Evolutionary conservation across 768 basidiomycete genomes (phyloP).

Genomic region (Amanita thiersii): DNA sequence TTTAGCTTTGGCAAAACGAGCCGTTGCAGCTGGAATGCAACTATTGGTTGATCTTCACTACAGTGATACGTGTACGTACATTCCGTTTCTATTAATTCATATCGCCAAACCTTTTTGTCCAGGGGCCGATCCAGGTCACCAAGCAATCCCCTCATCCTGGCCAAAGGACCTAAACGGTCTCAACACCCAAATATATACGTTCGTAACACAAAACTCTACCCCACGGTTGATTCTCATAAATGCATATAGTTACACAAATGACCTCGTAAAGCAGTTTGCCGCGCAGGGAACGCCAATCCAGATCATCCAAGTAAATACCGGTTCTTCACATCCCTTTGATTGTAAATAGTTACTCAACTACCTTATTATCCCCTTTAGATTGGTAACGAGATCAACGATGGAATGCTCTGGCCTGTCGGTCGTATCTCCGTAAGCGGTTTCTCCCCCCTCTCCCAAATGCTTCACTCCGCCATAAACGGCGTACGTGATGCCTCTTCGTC

Average conservation of each 20-base stretch:
- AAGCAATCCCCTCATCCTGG: conserved; percentile 52
- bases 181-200: conserved; percentile 52
- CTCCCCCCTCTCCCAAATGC: conserved; percentile 45
- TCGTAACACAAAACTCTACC: conserved; percentile 11
- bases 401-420: conserved; percentile 55
- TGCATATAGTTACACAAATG: conserved; percentile 37
- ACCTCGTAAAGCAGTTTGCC: conserved; percentile 41
- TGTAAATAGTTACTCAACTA: background rate
- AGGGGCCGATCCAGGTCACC: conserved; percentile 64
- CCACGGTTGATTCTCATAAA: background rate
- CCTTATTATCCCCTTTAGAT: conserved; percentile 23
- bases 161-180: conserved; percentile 39
- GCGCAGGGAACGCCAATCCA: conserved; percentile 46
- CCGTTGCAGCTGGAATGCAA: conserved; percentile 47
- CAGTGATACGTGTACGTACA: conserved; percentile 49
- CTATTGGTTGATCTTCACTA: conserved; percentile 52
- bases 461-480: conserved; percentile 52
- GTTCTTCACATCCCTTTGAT: background rate
- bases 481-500: conserved; percentile 39
- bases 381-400: conserved; percentile 62
- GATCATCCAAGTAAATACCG: conserved; percentile 35
- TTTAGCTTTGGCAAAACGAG: conserved; percentile 44
- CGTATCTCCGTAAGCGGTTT: conserved; percentile 44
- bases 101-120: background rate
- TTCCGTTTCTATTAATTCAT: background rate